phyloP scores from a whole-genome alignment of 108 stramenopile species.

The Nitzschia inconspicua region DNA sequence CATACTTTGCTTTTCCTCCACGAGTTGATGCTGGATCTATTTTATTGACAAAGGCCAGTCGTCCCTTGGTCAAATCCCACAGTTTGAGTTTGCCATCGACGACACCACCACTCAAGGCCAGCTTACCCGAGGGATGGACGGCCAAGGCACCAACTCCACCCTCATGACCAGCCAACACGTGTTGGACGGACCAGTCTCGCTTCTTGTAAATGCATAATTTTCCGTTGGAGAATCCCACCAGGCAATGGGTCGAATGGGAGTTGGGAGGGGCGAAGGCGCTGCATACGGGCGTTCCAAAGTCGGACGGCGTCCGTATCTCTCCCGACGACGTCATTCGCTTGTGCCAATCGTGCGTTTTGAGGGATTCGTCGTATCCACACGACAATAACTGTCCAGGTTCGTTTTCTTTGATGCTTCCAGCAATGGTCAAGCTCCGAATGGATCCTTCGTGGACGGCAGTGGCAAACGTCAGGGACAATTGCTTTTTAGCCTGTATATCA shows the following conservation, averaged over 20 bases:
- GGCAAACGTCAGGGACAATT: constrained; percentile 69
- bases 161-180: constrained; percentile 79
- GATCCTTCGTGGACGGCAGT: constrained; percentile 76
- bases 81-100: constrained; percentile 76
- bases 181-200: constrained; percentile 80
- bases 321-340: constrained; percentile 51
- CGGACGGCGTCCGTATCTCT: constrained; percentile 71
- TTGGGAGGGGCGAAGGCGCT: constrained; percentile 77
- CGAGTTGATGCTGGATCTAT: constrained; percentile 31
- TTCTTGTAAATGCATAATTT: constrained; percentile 85
- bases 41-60: constrained; percentile 72
- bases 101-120: constrained; percentile 75
- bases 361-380: constrained; percentile 79
- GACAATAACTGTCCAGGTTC: constrained; percentile 69
- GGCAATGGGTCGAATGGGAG: constrained; percentile 58
- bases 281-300: constrained; percentile 76
- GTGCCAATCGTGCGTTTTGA: constrained; percentile 61
- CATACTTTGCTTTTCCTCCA: constrained; percentile 41
- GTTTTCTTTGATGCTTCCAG: constrained; percentile 18
- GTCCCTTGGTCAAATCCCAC: constrained; percentile 89
- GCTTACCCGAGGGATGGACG: constrained; percentile 79
- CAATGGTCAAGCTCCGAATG: constrained; percentile 64
- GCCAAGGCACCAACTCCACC: constrained; percentile 68
- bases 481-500: constrained; percentile 13
- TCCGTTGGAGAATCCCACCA: constrained; percentile 72